phyloP scores from a whole-genome alignment of 768 basidiomycete genomes.

The Myochromella boudieri region DNA sequence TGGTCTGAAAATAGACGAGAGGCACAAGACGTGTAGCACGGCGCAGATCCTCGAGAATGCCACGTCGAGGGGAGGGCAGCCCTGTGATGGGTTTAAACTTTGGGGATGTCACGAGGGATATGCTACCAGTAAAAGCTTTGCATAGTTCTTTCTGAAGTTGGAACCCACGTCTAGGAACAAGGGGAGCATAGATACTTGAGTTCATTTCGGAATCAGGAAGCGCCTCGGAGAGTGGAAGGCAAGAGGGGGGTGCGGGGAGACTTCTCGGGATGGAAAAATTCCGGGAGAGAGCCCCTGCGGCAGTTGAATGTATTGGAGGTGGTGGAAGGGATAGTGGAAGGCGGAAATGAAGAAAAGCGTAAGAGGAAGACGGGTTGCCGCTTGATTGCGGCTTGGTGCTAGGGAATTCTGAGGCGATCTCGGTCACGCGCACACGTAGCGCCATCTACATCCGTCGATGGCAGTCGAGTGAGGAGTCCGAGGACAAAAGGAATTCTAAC shows the following conservation, averaged over 20 bases:
- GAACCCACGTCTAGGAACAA: background rate
- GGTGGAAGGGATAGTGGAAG: background rate
- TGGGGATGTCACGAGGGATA: background rate
- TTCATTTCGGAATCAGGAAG: background rate
- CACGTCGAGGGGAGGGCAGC: background rate
- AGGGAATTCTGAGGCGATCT: background rate
- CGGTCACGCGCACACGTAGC: background rate
- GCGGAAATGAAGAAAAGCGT: background rate
- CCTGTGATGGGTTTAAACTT: background rate
- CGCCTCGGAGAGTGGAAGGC: background rate
- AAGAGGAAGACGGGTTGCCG: conserved; percentile 1
- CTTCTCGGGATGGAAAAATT: conserved; percentile 10
- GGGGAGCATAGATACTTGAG: background rate
- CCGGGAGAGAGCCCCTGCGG: conserved; percentile 4
- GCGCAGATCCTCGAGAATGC: conserved; percentile 3
- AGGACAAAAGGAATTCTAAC: background rate
- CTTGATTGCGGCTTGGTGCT: background rate
- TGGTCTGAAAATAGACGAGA: background rate
- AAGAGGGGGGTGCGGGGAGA: background rate
- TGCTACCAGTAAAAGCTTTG: too few species aligned
- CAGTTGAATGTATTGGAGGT: background rate
- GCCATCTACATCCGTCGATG: background rate
- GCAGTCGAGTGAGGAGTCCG: background rate
- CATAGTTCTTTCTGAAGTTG: background rate
- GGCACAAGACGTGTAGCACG: background rate